Conservation (phyloP, 2,329 filamentous ascomycete species). For the Samsoniella hepiali region DNA sequence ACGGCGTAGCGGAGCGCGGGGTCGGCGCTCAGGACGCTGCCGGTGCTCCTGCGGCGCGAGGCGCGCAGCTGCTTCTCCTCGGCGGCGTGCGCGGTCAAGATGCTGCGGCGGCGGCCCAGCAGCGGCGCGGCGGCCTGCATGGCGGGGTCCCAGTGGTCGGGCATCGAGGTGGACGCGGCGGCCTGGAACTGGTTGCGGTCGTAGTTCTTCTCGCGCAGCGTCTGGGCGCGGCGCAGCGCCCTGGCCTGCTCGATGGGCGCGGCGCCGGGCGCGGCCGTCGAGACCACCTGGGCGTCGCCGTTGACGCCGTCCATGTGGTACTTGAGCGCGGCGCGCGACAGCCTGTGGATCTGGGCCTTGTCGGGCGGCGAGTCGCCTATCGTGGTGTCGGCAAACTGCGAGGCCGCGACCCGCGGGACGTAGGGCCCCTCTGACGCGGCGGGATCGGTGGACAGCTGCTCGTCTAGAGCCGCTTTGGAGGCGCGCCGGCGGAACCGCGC, state of each 20-base stretch:
- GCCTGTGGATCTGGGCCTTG: slow-evolving; percentile 38
- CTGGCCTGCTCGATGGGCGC: slow-evolving; percentile 35
- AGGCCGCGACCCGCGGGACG: slow-evolving; percentile 51
- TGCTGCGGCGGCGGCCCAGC: neutral
- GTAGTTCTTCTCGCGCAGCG: slow-evolving; percentile 36
- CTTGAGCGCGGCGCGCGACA: slow-evolving; percentile 43
- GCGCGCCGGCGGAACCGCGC: slow-evolving; percentile 10
- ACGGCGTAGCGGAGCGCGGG: slow-evolving; percentile 19
- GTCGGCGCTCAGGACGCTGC: slow-evolving; percentile 27
- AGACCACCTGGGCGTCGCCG: slow-evolving; percentile 22
- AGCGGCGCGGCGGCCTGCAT: neutral
- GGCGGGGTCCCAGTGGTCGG: slow-evolving; percentile 4
- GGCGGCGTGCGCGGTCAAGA: slow-evolving; percentile 1
- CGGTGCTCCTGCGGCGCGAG: slow-evolving; percentile 37
- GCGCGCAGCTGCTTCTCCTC: slow-evolving; percentile 22
- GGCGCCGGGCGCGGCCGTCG: slow-evolving; percentile 27
- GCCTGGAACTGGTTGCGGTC: slow-evolving; percentile 45
- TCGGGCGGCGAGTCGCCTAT: slow-evolving; percentile 42
- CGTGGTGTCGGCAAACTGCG: slow-evolving; percentile 53
- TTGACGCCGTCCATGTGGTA: slow-evolving; percentile 36
- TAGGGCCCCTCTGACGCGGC: slow-evolving; percentile 30
- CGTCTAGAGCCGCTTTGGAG: slow-evolving; percentile 9
- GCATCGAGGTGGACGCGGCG: slow-evolving; percentile 24
- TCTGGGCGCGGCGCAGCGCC: slow-evolving; percentile 37
- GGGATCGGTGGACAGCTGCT: neutral